These are phyloP conservation scores for Ustilaginoidea virens DNA, from an alignment of 2,329 filamentous ascomycete species.

Conservation along the genomic window DNA sequence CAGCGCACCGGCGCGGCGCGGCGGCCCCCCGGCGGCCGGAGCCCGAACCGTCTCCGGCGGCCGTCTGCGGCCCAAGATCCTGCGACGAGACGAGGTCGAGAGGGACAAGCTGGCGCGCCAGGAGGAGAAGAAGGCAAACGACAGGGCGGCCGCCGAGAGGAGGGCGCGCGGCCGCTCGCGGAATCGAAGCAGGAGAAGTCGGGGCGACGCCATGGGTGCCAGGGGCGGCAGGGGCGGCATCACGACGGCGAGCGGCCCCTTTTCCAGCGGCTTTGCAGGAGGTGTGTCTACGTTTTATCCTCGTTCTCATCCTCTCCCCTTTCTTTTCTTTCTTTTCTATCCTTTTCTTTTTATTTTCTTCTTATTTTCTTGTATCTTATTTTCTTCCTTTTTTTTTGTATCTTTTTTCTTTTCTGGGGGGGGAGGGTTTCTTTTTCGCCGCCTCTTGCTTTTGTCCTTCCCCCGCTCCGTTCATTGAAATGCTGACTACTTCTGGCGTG, in stretches of 20 bases:
- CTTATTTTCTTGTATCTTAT: no score
- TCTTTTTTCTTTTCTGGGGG: no score
- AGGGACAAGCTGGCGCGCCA: conserved; percentile 29
- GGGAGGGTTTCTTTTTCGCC: no score
- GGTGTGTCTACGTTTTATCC: no score
- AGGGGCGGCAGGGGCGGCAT: conserved; percentile 21
- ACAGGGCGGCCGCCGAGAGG: conserved; percentile 24
- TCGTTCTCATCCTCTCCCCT: no score
- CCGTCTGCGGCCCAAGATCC: conserved; percentile 31
- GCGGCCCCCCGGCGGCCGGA: no score
- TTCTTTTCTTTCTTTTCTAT: no score
- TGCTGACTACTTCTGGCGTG: conserved; percentile 1
- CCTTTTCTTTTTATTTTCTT: no score
- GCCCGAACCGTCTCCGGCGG: conserved; percentile 20
- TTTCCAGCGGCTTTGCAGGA: conserved; percentile 17
- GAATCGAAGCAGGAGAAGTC: conserved; percentile 26
- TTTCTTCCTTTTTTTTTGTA: no score
- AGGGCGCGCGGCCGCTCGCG: conserved; percentile 22
- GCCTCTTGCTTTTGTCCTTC: no score
- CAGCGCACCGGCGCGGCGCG: conserved; percentile 16
- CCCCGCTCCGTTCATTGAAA: conserved; percentile 7
- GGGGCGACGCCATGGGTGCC: conserved; percentile 27
- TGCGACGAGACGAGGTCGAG: conserved; percentile 34
- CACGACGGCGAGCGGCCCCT: conserved; percentile 23
- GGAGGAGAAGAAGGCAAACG: conserved; percentile 26